Evolutionary conservation across 352 stramenopile species (phyloP).

Genomic region (Globisporangium radiosum): DNA sequence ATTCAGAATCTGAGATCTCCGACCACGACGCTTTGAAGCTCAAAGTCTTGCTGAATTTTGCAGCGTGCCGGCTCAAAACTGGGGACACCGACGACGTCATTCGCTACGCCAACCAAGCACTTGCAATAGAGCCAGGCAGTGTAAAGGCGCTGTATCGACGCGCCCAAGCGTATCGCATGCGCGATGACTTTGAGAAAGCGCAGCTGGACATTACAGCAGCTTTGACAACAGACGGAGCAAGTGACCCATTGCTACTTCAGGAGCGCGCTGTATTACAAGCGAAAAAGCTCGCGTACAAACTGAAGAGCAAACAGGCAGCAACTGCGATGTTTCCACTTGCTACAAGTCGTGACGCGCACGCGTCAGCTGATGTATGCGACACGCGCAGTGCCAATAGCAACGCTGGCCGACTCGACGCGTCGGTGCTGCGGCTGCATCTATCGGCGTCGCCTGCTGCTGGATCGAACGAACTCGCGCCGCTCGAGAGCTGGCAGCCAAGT

Average conservation of each 20-base stretch:
- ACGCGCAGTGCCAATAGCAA: not conserved
- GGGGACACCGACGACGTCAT: constrained; percentile 67
- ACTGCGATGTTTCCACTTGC: constrained; percentile 54
- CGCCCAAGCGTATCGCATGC: constrained; percentile 54
- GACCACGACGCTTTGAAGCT: constrained; percentile 46
- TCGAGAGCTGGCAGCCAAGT: constrained; percentile 42
- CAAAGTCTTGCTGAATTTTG: constrained; percentile 69
- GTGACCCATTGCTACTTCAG: constrained; percentile 34
- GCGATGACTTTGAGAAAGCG: constrained; percentile 64
- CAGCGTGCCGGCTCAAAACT: constrained; percentile 66
- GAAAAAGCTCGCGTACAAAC: constrained; percentile 69
- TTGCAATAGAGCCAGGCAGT: constrained; percentile 43
- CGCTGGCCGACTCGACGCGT: constrained; percentile 11
- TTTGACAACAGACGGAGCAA: constrained; percentile 4
- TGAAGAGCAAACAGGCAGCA: constrained; percentile 56
- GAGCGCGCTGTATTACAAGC: constrained; percentile 56
- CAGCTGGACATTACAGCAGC: constrained; percentile 38
- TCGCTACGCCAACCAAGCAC: constrained; percentile 48
- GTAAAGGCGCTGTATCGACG: constrained; percentile 69
- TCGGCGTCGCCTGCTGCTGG: constrained; percentile 13
- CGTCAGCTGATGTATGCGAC: constrained; percentile 5
- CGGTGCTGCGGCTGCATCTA: constrained; percentile 24
- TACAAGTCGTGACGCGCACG: not conserved
- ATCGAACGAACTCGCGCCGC: constrained; percentile 9
- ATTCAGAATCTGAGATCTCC: constrained; percentile 46